These are phyloP conservation scores for Spergularia marina DNA, from an alignment of 148 eudicot species.

Conservation along the genomic window DNA sequence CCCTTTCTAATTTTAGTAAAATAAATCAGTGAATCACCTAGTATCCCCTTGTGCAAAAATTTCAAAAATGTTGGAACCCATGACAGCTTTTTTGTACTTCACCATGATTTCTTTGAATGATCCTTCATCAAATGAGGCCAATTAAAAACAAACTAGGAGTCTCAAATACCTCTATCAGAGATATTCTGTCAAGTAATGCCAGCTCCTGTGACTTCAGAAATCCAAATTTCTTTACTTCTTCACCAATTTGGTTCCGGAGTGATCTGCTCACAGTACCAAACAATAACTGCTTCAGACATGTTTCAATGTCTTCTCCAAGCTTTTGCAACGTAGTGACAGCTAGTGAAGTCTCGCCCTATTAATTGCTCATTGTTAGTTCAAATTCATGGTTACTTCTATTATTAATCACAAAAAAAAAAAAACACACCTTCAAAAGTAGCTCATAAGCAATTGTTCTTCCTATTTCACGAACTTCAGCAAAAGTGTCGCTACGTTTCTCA, in stretches of 20 bases:
- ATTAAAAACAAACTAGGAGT: neutral
- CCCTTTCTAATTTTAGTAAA: neutral
- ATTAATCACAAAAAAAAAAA: conserved; percentile 27
- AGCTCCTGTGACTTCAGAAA: conserved; percentile 71
- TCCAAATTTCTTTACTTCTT: conserved; percentile 65
- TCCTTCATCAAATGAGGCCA: neutral
- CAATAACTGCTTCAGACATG: conserved; percentile 70
- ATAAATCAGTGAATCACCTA: neutral
- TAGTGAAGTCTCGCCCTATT: conserved; percentile 83
- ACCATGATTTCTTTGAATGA: neutral
- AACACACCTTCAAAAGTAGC: conserved; percentile 70
- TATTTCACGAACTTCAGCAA: conserved; percentile 81
- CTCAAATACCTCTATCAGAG: conserved; percentile 74
- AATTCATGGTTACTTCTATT: conserved; percentile 11
- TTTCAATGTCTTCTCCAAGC: conserved; percentile 94
- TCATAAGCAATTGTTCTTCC: conserved; percentile 92
- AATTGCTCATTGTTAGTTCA: conserved; percentile 30
- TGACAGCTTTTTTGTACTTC: neutral
- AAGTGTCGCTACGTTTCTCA: conserved; percentile 65
- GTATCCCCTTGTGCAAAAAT: neutral
- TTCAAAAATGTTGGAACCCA: too few relatives aligned
- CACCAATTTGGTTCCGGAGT: conserved; percentile 68
- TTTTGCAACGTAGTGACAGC: conserved; percentile 81
- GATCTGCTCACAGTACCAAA: conserved; percentile 84
- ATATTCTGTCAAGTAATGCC: conserved; percentile 65